Percentiles rank a stretch among this genome's conserved stretches.
These are phyloP conservation scores for Fusarium hainanense DNA, from an alignment of 2,329 filamentous ascomycete species.

Conservation along the genomic window DNA sequence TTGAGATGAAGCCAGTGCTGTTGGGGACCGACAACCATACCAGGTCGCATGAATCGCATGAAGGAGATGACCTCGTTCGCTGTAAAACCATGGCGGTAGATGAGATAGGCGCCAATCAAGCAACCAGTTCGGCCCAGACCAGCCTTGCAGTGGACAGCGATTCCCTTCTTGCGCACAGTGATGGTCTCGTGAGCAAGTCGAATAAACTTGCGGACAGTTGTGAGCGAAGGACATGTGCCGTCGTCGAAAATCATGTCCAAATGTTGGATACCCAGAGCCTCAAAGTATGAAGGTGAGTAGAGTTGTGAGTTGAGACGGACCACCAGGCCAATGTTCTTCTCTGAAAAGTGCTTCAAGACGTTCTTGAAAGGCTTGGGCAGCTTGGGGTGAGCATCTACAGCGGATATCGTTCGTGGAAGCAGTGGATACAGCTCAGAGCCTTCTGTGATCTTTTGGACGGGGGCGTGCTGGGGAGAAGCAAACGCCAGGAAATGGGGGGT, in stretches of 20 bases:
- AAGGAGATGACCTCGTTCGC: slow-evolving; percentile 97
- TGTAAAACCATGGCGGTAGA: slow-evolving; percentile 96
- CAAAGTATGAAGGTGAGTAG: slow-evolving; percentile 97
- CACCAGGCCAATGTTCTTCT: slow-evolving; percentile 90
- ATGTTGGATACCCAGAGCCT: slow-evolving; percentile 92
- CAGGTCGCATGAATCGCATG: slow-evolving; percentile 98
- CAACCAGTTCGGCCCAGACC: slow-evolving; percentile 95
- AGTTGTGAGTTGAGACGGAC: slow-evolving; percentile 95
- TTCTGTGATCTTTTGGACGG: slow-evolving; percentile 76
- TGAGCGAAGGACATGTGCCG: slow-evolving; percentile 90
- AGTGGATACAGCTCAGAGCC: slow-evolving; percentile 78
- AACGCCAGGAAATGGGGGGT: slow-evolving; percentile 96
- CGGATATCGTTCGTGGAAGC: slow-evolving; percentile 80
- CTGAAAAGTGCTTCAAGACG: slow-evolving; percentile 87
- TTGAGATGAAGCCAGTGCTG: slow-evolving; percentile 99
- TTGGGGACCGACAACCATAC: slow-evolving; percentile 98
- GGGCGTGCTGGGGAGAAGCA: slow-evolving; percentile 89
- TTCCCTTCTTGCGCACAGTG: slow-evolving; percentile 87
- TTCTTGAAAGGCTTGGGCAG: slow-evolving; percentile 94
- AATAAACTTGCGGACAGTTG: slow-evolving; percentile 93
- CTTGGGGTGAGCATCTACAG: slow-evolving; percentile 74
- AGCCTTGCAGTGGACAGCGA: slow-evolving; percentile 98
- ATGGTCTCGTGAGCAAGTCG: slow-evolving; percentile 95
- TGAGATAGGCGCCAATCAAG: slow-evolving; percentile 95
- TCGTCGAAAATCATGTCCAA: slow-evolving; percentile 99